Base-by-base conservation (phyloP, 305 asterid genomes). In the Solanum hybrid region DNA sequence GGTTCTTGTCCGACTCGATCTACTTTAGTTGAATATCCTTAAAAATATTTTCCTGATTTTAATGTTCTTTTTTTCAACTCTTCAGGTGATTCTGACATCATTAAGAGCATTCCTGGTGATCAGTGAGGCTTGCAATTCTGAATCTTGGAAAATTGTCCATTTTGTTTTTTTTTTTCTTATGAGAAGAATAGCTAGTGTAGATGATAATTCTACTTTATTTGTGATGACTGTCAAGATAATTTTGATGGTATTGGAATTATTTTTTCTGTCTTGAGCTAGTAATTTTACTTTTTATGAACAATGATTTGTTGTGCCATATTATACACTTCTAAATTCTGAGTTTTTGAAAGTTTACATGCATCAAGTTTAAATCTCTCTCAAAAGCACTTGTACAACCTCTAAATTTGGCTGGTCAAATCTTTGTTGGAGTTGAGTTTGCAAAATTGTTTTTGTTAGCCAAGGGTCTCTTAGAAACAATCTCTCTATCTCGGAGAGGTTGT, bases 71-170 rank as follows among this genome's bases (percentile, higher is more conserved):
- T 31, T 18, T 16, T 6, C 12, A 36, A 78, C 8, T 8, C 8
- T 31, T 74, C 89, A 92, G 94, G 94, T 86, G 93, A 93, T 73
- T 93, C 94, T 13, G 94, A 93, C 89, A 93, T 93, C 33, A 91
- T 93, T 33, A 93, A 91, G 90, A 87, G 87, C 79, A 71, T 93
- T 89, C 92, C 93, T 28, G 71, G 89, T 26, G 94, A 93, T 5
- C 90, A 93, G 46, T 93, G 92, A 92, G 79, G 88, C 28, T 69
- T 37, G 88, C 42, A 37, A 14, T 9, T 51, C 11, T 18, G 14
- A 57, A 13, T 22, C 16, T n/a, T 26, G 20, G 39, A 61, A 71
- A 28, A 82, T 81, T 46, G 40, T 31, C 42, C 88, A 84, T 26
- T 77, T 61, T 61, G 71, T 61, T 77, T 73, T 29, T 46, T 42